Conservation (phyloP, 2,329 filamentous ascomycete genomes). For the Pseudocercospora cruenta region DNA sequence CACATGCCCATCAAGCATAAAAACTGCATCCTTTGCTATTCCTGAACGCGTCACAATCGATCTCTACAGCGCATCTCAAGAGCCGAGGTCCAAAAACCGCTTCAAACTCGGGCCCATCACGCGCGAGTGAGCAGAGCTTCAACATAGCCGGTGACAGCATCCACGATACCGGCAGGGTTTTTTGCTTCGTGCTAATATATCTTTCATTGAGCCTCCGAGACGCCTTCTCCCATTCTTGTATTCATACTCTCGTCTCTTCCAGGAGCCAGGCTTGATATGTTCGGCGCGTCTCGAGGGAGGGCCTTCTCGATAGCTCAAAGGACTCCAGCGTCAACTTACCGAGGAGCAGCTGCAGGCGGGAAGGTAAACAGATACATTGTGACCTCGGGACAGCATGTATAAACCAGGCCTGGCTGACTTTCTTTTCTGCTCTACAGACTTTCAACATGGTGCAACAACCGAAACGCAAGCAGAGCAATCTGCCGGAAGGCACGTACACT, state of each 20-base stretch:
- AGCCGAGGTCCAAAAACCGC: not conserved
- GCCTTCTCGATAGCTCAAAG: slow-evolving; percentile 18
- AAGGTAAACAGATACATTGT: slow-evolving; percentile 1
- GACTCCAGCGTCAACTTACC: slow-evolving; percentile 27
- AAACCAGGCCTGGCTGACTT: slow-evolving; percentile 9
- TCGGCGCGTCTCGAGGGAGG: slow-evolving; percentile 31
- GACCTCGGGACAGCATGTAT: slow-evolving; percentile 2
- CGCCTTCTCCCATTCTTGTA: slow-evolving; percentile 2
- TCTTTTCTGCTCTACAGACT: slow-evolving; percentile 16
- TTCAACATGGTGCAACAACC: slow-evolving; percentile 39
- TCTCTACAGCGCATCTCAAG: not conserved
- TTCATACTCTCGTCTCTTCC: slow-evolving; percentile 14
- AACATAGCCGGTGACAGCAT: not conserved
- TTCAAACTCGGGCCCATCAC: not conserved
- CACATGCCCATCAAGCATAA: not conserved
- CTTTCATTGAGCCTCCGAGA: slow-evolving; percentile 1
- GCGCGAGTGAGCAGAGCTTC: not conserved
- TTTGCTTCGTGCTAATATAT: not conserved
- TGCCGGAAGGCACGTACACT: slow-evolving; percentile 49
- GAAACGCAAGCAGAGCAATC: slow-evolving; percentile 48
- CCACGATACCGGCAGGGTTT: not conserved
- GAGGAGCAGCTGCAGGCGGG: slow-evolving; percentile 31
- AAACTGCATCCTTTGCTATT: not conserved
- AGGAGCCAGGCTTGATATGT: slow-evolving; percentile 29
- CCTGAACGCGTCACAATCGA: not conserved